phyloP scores from a whole-genome alignment of 2,329 filamentous ascomycete genomes.

The Leptographium lundbergii region DNA sequence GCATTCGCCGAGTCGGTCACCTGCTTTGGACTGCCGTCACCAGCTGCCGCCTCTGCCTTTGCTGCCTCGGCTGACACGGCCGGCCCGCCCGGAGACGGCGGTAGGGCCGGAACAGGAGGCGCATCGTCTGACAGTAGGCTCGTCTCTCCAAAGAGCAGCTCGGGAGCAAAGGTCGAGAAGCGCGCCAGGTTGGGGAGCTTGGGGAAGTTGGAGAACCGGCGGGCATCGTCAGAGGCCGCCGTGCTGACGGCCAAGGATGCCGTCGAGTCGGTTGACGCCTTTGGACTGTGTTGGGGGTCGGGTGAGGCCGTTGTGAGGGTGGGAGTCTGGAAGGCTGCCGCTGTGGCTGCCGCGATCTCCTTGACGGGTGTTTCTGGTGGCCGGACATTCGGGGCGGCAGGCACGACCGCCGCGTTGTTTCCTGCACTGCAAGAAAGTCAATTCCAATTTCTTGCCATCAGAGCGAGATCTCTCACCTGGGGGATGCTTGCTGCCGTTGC shows the following conservation, averaged over 20 bases:
- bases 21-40: not conserved
- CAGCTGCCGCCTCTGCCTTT: not conserved
- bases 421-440: too few relatives aligned
- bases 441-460: too few relatives aligned
- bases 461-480: too few relatives aligned
- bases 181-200: constrained; percentile 45
- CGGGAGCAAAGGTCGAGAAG: constrained; percentile 47
- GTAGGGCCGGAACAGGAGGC: constrained; percentile 15
- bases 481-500: too few relatives aligned
- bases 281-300: not conserved
- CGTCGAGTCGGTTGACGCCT: not conserved
- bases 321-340: not conserved
- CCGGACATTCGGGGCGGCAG: not conserved
- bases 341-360: not conserved
- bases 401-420: too few relatives aligned
- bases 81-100: not conserved
- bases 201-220: constrained; percentile 37
- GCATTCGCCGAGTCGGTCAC: not conserved
- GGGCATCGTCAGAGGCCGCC: not conserved
- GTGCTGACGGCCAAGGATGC: not conserved
- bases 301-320: not conserved
- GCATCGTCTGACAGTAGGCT: constrained; percentile 14
- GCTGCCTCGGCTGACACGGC: not conserved
- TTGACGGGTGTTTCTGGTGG: not conserved
- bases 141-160: constrained; percentile 34